Conservation (phyloP, 1,139 yeast genomes). For the Pichia norvegensis region DNA sequence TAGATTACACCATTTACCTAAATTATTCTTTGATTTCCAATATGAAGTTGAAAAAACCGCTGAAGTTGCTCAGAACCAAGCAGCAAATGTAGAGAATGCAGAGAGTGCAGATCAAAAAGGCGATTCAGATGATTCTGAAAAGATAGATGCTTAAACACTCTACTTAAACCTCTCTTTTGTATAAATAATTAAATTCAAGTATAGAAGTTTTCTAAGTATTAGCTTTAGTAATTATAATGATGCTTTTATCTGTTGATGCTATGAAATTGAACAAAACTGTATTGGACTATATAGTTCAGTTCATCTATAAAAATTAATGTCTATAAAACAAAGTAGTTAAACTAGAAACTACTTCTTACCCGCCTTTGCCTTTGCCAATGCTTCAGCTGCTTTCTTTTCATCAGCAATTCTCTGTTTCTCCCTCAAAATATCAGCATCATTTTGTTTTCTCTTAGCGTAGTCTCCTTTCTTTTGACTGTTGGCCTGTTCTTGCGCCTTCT, state of each 20-base stretch:
- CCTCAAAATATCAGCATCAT: constrained; percentile 77
- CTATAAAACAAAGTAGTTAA: neutral
- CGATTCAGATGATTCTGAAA: constrained; percentile 3
- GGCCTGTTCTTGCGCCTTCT: constrained; percentile 57
- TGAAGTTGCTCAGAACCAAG: constrained; percentile 24
- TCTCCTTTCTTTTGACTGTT: constrained; percentile 75
- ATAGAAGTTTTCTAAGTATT: neutral
- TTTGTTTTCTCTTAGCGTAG: constrained; percentile 73
- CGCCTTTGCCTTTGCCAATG: constrained; percentile 5
- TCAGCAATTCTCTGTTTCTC: constrained; percentile 79
- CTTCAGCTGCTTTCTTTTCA: constrained; percentile 47
- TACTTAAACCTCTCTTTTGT: neutral
- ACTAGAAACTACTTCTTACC: constrained; percentile 2
- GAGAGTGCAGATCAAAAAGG: constrained; percentile 13
- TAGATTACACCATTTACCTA: constrained; percentile 89
- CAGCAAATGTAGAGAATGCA: constrained; percentile 5
- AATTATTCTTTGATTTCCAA: constrained; percentile 83
- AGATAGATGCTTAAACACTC: neutral
- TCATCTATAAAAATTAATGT: neutral
- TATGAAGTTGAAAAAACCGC: constrained; percentile 88
- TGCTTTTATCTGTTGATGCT: no score
- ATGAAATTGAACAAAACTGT: neutral
- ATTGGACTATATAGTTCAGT: neutral
- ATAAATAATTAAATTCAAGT: neutral
- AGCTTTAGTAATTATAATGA: neutral